Evolutionary conservation across 2,329 filamentous ascomycete genomes (phyloP).

Genomic region (Xylogone sp.): DNA sequence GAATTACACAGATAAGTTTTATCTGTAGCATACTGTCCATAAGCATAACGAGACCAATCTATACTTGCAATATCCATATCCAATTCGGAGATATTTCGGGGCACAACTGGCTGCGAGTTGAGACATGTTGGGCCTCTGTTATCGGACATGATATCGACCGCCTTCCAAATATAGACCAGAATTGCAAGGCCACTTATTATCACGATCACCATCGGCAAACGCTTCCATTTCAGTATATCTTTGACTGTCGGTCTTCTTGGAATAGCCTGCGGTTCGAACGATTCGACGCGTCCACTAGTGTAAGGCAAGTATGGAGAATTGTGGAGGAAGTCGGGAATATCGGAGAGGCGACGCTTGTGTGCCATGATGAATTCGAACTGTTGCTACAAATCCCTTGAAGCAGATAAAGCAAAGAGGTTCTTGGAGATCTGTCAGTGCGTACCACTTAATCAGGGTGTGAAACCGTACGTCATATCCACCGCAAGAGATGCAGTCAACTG

Average conservation of each 20-base stretch:
- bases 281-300: not conserved
- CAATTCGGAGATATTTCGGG: not conserved
- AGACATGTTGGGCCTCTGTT: not conserved
- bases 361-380: not conserved
- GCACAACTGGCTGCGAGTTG: not conserved
- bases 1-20: conserved; percentile 45
- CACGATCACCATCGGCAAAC: not conserved
- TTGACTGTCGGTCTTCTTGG: not conserved
- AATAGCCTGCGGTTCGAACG: not conserved
- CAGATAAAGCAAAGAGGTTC: too few species aligned
- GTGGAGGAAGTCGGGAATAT: conserved; percentile 18
- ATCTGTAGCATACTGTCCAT: conserved; percentile 47
- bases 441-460: too few species aligned
- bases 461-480: too few species aligned
- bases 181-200: not conserved
- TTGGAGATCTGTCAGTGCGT: too few species aligned
- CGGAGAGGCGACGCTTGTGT: conserved; percentile 1
- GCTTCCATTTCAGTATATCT: not conserved
- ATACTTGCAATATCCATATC: conserved; percentile 12
- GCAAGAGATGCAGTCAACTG: too few species aligned
- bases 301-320: conserved; percentile 22
- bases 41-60: conserved; percentile 43
- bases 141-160: not conserved
- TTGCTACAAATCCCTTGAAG: too few species aligned
- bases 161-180: not conserved